Evolutionary conservation across 2,329 filamentous ascomycete species (phyloP), one percentile per base, ranked within the genome.

Genomic region (Phaeoacremonium minimum): DNA sequence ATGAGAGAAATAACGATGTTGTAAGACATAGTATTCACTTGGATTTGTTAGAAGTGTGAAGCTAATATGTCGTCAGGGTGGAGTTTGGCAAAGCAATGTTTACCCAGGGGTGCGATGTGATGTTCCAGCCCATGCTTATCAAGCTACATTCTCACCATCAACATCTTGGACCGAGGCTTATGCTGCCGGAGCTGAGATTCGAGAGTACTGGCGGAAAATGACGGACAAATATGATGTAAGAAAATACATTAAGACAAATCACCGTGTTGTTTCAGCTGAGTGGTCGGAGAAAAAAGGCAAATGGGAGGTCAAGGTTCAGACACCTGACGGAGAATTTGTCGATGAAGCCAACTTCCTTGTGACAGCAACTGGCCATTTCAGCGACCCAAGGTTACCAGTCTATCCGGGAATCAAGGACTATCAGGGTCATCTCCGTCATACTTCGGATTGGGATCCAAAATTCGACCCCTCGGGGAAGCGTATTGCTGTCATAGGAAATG

Each of bases 381-480:
- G 47, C 31, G 43, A 49, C 26, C 49, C 46, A 44, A 48, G 45
- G 30, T 47, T 42, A 45, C 50, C 49, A 8, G 30, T 45, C 8
- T 49, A 50, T 32, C 41, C 46, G 22, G 52, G 52, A 2, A 32
- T 55, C 4, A 36, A 47, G n/a, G 38, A 44, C n/a, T 55, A 49
- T 43, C 46, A 53, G 31, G 53, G 53, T 18, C 44, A 49, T 17
- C 38, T 52, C 7, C 36, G 47, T 8, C 22, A 26, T n/a, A 26
- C 9, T n/a, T 26, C 22, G 9, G n/a, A 64, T 35, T 73, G 67
- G 71, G 22, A 26, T n/a, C 22, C 9, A 26, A 26, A n/a, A 2
- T 57, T 36, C 22, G 22, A 26, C 22, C 22, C 22, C 9, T 15
- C 15, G 4, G 35, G 35, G 6, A 36, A 26, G 22, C 22, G 22